Evolutionary conservation across 2,329 filamentous ascomycete genomes (phyloP).

Genomic region (Cladosporium phlei): DNA sequence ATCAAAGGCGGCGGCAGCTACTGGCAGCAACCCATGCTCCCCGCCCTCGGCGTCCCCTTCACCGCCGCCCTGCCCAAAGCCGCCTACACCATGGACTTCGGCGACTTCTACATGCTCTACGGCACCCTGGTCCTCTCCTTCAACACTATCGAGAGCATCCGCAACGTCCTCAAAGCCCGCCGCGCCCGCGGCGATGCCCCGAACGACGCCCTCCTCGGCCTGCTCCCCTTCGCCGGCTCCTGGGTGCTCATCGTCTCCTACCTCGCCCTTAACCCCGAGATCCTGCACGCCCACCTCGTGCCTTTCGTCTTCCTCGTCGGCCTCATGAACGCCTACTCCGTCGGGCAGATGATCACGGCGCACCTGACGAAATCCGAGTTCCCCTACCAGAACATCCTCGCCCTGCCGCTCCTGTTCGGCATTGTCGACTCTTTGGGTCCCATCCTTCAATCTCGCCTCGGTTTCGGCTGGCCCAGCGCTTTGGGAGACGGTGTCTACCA

Average conservation of each 20-base stretch:
- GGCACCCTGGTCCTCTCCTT: constrained; percentile 74
- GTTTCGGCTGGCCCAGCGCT: constrained; percentile 68
- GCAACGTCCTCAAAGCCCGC: constrained; percentile 79
- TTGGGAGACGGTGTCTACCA: constrained; percentile 72
- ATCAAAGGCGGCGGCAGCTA: constrained; percentile 83
- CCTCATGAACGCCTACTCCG: constrained; percentile 81
- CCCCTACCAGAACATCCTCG: constrained; percentile 84
- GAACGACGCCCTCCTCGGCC: constrained; percentile 71
- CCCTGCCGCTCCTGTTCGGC: constrained; percentile 70
- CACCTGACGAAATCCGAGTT: constrained; percentile 85
- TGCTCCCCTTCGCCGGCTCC: constrained; percentile 72
- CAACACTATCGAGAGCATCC: constrained; percentile 73
- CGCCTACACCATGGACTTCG: constrained; percentile 78
- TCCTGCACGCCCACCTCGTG: constrained; percentile 76
- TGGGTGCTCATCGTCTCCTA: constrained; percentile 77
- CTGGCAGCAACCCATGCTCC: constrained; percentile 81
- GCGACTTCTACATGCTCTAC: constrained; percentile 88
- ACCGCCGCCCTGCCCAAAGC: constrained; percentile 60
- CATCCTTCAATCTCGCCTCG: constrained; percentile 46
- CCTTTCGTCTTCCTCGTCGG: constrained; percentile 87
- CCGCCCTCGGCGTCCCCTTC: constrained; percentile 63
- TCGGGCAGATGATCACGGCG: constrained; percentile 91
- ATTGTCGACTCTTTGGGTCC: constrained; percentile 79
- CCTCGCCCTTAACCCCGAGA: constrained; percentile 76
- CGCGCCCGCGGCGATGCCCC: constrained; percentile 67